phyloP scores from a whole-genome alignment of 139 green algal genomes.

The Coelastrella sp. region DNA sequence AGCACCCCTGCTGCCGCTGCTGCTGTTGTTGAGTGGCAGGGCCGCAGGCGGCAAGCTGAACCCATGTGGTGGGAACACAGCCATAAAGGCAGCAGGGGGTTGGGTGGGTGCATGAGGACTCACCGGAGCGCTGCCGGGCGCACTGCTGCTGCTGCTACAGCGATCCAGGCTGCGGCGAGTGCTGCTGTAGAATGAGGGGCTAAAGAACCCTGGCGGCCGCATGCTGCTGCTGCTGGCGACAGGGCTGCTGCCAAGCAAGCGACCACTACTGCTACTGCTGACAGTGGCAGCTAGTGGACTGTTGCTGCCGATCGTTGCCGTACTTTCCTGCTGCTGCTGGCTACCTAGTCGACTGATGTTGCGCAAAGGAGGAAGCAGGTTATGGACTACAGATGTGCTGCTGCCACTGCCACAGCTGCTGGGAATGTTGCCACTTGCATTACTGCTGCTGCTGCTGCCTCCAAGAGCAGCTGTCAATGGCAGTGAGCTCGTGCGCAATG shows the following conservation, averaged over 20 bases:
- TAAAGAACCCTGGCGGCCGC: conserved; percentile 28
- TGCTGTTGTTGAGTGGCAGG: not conserved
- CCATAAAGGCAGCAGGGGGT: conserved; percentile 33
- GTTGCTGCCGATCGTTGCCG: not conserved
- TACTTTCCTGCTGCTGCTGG: not conserved
- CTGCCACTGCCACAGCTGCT: not conserved
- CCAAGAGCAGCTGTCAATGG: conserved; percentile 4
- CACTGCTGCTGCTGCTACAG: conserved; percentile 24
- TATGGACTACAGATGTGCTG: not conserved
- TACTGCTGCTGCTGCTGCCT: conserved; percentile 5
- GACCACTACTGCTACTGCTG: conserved; percentile 16
- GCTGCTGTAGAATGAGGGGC: conserved; percentile 43
- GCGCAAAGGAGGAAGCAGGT: not conserved
- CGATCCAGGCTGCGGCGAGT: conserved; percentile 23
- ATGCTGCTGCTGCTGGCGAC: not conserved
- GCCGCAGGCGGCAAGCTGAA: conserved; percentile 42
- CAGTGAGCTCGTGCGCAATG: not conserved
- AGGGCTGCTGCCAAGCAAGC: conserved; percentile 32
- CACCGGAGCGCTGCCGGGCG: conserved; percentile 25
- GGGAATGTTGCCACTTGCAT: not conserved
- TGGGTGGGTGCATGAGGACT: conserved; percentile 10
- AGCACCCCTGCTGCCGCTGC: conserved; percentile 21
- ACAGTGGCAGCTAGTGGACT: not conserved
- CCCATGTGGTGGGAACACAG: conserved; percentile 27
- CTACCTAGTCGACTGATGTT: not conserved